phyloP scores from a whole-genome alignment of 768 basidiomycete genomes.

The Phanerodontia chrysosporium region DNA sequence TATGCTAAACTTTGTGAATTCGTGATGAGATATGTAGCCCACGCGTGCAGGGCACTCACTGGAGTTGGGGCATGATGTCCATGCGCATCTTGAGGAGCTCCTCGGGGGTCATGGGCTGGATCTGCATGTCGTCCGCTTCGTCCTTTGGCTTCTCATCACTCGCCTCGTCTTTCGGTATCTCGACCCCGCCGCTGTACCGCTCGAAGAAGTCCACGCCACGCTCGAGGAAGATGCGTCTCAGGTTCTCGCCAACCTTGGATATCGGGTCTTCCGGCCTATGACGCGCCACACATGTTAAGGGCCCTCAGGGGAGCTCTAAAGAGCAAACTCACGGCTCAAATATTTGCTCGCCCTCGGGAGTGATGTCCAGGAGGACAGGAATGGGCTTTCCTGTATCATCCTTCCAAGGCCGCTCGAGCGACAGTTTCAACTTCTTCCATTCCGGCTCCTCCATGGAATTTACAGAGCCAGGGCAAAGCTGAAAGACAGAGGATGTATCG shows the following conservation, averaged over 20 bases:
- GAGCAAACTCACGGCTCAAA: constrained; percentile 60
- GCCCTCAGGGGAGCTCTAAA: neutral
- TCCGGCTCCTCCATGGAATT: constrained; percentile 27
- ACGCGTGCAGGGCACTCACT: constrained; percentile 42
- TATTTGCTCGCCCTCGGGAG: constrained; percentile 60
- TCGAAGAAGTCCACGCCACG: constrained; percentile 78
- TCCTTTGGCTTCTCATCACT: constrained; percentile 26
- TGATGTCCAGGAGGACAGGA: constrained; percentile 63
- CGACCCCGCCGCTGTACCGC: constrained; percentile 20
- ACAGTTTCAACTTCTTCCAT: constrained; percentile 61
- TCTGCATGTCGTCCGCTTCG: constrained; percentile 22
- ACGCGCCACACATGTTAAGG: constrained; percentile 3
- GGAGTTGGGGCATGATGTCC: constrained; percentile 67
- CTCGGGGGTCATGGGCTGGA: constrained; percentile 61
- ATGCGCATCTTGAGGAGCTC: constrained; percentile 70
- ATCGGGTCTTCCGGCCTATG: constrained; percentile 45
- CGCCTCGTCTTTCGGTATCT: constrained; percentile 16
- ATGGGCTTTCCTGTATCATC: constrained; percentile 67
- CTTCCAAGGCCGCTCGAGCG: constrained; percentile 78
- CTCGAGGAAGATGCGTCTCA: constrained; percentile 68
- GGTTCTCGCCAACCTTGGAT: constrained; percentile 56
- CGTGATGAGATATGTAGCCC: neutral
- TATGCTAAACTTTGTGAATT: constrained; percentile 39
- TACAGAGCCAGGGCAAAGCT: no score
- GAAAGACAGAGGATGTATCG: no score